Base-by-base conservation (phyloP, 768 basidiomycete genomes). In the Cystofilobasidium bisporidii region DNA sequence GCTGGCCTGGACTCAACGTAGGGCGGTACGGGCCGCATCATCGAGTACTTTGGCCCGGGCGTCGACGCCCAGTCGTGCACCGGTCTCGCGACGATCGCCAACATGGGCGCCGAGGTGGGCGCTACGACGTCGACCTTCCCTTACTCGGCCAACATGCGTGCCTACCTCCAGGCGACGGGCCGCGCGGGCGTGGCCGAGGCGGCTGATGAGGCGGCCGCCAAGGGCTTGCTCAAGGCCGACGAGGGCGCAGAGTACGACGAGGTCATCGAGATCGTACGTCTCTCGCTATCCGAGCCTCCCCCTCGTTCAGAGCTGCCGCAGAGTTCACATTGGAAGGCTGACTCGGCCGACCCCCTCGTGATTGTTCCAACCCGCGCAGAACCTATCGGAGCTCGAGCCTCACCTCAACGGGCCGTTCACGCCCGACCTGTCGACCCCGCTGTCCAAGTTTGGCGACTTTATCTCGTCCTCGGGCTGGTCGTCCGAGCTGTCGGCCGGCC, bases 21-120 rank as follows among this genome's bases (percentile, higher is more conserved):
- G 89, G 96, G 96, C 17, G 96, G 96, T 20, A 98, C 96, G 17
- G 94, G 96, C 41, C 83, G 87, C 65, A 93, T 99, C 72, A 80
- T 98, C 68, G 96, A 98, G 77, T 99, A 99, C 78, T 97, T 91
- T 76, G 96, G 96, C 0, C 86, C 91, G 30, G 93, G 94, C 14
- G 91, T 98, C 14, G 81, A 81, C 68, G 81, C 81, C 62, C 91
- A 94, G 73, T 97, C 93, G 22, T 96, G 91, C 76, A 98, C 96
- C 71, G 92, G 89, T 64, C 79, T 96, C 63, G 96, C 94, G 1
- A 98, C 96, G 1, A 88, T 99, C 64, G 88, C 90, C 53, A 98
- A 99, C 78, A 99, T 98, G 96, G 96, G 96, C 61, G 96, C 96
- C 17, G 96, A 99, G 80, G 93, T 98, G n/a, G 96, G 96, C 45